Base-by-base conservation (phyloP, 805 yeast species). In the Saturnispora galanensis region DNA sequence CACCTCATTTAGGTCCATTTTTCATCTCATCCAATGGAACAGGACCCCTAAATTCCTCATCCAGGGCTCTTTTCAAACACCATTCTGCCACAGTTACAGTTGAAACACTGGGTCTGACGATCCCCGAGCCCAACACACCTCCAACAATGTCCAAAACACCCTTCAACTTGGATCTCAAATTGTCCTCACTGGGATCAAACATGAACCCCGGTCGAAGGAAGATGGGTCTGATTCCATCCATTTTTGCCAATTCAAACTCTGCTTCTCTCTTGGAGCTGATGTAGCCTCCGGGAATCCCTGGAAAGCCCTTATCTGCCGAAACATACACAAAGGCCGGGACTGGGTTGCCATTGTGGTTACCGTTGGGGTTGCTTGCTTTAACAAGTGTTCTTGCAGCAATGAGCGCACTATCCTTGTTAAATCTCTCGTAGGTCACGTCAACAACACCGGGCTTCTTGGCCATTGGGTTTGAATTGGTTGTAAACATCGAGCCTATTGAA, bases 121-220 rank as follows among this genome's bases (percentile, higher is more conserved):
- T 42, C 2, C 69, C 68, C 7, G 26, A 5, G 26, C 26, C 26
- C 26, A 77, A 40, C n/a, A 76, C 36, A 5, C 55, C 47, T 16
- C 65, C 57, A 49, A 81, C 77, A 12, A 71, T 65, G 45, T 61
- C 58, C 50, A 71, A 68, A 36, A 73, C 63, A 3, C 69, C 28
- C 38, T 69, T 65, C 26, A 83, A 59, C 2, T 69, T 61, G 17
- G 56, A 21, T 21, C 26, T 21, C 26, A 21, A 21, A 5, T 21
- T 21, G 26, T 21, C 26, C 26, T 21, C 26, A 8, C 26, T 50
- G 32, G 69, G 76, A 56, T 85, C 94, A 55, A 66, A 83, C 88
- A 88, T 79, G 53, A 87, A 77, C 0, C 94, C 94, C 0, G 96
- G 96, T 48, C 96, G 70, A 62, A 84, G 50, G 12, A 83, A 58